Percentiles rank a stretch among this genome's conserved stretches.
These are phyloP conservation scores for Aspergillus quadrilineatus DNA, from an alignment of 2,329 filamentous ascomycete species.

Conservation along the genomic window DNA sequence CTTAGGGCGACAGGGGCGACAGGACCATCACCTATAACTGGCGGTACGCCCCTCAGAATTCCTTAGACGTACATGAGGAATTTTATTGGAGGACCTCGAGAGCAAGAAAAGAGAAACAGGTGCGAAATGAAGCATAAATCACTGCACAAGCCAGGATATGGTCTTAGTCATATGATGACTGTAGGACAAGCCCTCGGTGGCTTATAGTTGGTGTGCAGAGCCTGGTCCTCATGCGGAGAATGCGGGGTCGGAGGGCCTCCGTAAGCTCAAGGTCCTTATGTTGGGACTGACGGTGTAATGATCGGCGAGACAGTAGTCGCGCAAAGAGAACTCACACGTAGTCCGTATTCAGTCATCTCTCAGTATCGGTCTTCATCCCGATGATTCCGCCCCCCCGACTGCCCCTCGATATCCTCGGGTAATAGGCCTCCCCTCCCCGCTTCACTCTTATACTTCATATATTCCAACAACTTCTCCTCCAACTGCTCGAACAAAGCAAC, in stretches of 20 bases:
- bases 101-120: too few relatives aligned
- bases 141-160: too few relatives aligned
- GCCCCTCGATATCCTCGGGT: slow-evolving; percentile 3
- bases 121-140: too few relatives aligned
- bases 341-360: not conserved
- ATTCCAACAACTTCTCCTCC: not conserved
- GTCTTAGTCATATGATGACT: too few relatives aligned
- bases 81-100: too few relatives aligned
- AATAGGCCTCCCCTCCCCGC: not conserved
- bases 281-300: not conserved
- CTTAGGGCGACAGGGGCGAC: too few relatives aligned
- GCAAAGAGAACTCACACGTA: too few relatives aligned
- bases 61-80: too few relatives aligned
- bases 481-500: not conserved
- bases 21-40: too few relatives aligned
- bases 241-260: not conserved
- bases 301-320: not conserved
- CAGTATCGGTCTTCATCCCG: not conserved
- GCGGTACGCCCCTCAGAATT: too few relatives aligned
- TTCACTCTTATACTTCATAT: not conserved
- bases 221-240: not conserved
- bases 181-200: not conserved
- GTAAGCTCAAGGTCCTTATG: not conserved
- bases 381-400: not conserved
- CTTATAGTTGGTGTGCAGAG: not conserved